Base-by-base conservation (phyloP, 2,329 filamentous ascomycete species). In the Ascochyta lentis region DNA sequence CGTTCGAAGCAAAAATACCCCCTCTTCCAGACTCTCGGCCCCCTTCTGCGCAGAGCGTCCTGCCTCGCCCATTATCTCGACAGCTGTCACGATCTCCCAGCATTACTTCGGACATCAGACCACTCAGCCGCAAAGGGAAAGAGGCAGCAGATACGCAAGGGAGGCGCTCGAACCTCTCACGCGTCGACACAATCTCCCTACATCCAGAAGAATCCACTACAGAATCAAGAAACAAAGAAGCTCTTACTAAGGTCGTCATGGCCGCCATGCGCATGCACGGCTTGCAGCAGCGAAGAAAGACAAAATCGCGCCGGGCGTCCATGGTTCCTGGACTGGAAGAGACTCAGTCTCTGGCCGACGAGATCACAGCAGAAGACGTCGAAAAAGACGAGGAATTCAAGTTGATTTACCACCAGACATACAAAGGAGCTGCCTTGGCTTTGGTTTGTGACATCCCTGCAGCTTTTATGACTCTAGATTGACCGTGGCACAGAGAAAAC, bases 241-340 rank as follows among this genome's bases (percentile, higher is more conserved):
- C 77, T 2, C 69, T 84, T 3, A 79, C 79, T 0, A 74, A 78
- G n/a, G 72, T 81, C 4, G 78, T 83, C 23, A 80, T 83, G 78
- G 78, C 81, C 6, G 81, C 79, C 4, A 81, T 84, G 80, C 79
- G 81, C 1, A 74, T 83, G 56, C 76, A 82, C 57, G 81, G 81
- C 1, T 57, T 82, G 8, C 76, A 79, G 33, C 80, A 80, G 55
- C 69, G 72, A 38, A 80, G 76, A 64, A 69, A 76, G 64, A 67
- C 47, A 38, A 70, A 66, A 37, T 67, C 66, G 6, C 62, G 66
- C 12, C 60, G 60, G 16, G 50, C 60, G 12, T 75, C 73, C 2
- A 37, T 67, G 12, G 64, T 61, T 23, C 61, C 60, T 34, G 64
- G 56, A n/a, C 40, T 51, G 1, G 62, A 65, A 2, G 40, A 62